Evolutionary conservation across 352 stramenopile genomes (phyloP).

Genomic region (Pseudoperonospora humuli): DNA sequence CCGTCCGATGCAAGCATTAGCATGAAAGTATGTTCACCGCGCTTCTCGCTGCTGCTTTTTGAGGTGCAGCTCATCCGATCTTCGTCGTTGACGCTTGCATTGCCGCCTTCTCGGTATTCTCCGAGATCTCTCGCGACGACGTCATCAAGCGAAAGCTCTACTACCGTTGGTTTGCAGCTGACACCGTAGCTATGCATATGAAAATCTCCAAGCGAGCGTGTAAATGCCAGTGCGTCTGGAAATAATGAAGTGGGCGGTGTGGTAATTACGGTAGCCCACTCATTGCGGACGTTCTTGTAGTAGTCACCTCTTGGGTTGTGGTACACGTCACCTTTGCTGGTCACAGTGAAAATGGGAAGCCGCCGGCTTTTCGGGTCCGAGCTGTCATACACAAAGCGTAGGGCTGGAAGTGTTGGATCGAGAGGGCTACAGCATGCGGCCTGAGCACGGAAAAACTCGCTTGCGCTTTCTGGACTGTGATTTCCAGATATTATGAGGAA

Average conservation of each 20-base stretch:
- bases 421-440: too few species aligned
- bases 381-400: too few species aligned
- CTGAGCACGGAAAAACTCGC: too few species aligned
- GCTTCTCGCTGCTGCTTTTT: conserved; percentile 3
- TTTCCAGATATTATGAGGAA: conserved; percentile 64
- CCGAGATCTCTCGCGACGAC: conserved; percentile 18
- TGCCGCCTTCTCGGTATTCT: too few species aligned
- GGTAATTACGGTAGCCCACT: conserved; percentile 82
- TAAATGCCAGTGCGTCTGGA: conserved; percentile 83
- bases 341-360: too few species aligned
- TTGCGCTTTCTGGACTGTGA: too few species aligned
- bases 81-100: conserved; percentile 1
- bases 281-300: conserved; percentile 89
- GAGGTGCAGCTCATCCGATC: conserved; percentile 6
- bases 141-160: conserved; percentile 38
- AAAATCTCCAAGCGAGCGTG: conserved; percentile 79
- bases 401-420: too few species aligned
- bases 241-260: conserved; percentile 58
- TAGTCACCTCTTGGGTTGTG: conserved; percentile 53
- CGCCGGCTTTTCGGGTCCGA: too few species aligned
- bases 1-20: conserved; percentile 76
- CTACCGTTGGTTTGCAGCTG: conserved; percentile 49
- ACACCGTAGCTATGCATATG: conserved; percentile 86
- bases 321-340: too few species aligned
- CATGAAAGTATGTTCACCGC: conserved; percentile 21